Evolutionary conservation across 148 eudicot genomes (phyloP), one percentile per base, ranked within the genome.

Genomic region (Chenopodium quinoa): DNA sequence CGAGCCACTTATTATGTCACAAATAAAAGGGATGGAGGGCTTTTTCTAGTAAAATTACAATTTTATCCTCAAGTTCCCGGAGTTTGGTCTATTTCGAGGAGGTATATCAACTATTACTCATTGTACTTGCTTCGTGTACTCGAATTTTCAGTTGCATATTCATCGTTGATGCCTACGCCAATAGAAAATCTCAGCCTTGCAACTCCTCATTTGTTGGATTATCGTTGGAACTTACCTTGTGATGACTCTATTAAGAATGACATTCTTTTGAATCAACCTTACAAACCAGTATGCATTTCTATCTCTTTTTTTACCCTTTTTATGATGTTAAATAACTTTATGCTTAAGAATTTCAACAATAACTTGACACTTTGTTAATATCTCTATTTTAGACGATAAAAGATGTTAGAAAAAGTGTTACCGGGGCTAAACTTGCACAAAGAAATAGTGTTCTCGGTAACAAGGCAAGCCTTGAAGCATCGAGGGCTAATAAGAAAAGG

Each of bases 241-340:
- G 86, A 84, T n/a, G 58, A 69, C 50, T 66, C 84, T 52, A 46
- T 70, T 40, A 81, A 84, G 78, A 81, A 13, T 27, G 83, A 84
- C 48, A 50, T 40, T 52, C 78, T 72, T 58, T 73, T 77, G 17
- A 14, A 68, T 81, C 84, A 84, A 73, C 79, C 86, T 32, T 72
- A 54, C 71, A 54, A 80, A 80, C 80, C 73, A 3, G 86, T 80
- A 84, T 40, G 82, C 14, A 68, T 12, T 40, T 4, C 52, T 10
- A 48, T 25, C 32, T 23, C 20, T 1, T 73, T 47, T 73, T 48
- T 2, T 27, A 9, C 13, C 4, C 1, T 29, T 67, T 67, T 11
- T 10, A 50, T 9, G 14, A 20, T 11, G 11, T 10, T 0, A 25
- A 1, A 16, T 1, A 11, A 6, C 2, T 27, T 27, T 9, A 9